Evolutionary conservation across 2,329 filamentous ascomycete species (phyloP), one percentile per base, ranked within the genome.

Genomic region (Microdochium paspali): DNA sequence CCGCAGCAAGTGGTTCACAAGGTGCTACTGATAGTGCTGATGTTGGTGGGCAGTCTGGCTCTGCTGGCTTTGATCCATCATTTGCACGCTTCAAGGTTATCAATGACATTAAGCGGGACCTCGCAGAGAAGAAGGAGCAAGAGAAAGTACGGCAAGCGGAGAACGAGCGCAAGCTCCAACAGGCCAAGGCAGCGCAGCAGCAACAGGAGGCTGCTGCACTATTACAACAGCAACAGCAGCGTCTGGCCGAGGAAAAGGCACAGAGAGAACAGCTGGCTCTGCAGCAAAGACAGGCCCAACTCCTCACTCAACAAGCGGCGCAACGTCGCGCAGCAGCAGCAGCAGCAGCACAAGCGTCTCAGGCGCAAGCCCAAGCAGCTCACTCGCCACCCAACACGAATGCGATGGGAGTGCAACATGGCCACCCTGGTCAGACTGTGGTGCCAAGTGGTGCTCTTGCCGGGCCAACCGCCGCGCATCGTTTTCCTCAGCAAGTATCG

Each of bases 71-170:
- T 57, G 89, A 94, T 61, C 83, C 85, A 30, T 80, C 85, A 24
- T 96, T 97, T 61, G 90, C 93, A 56, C 82, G 87, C 31, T 97
- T 96, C 66, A 96, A 96, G 70, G 81, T 88, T 1, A 79, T 98
- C 40, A 88, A 89, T 49, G 86, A 87, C 49, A 95, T 96, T 56
- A 87, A 84, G 60, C 72, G 79, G 47, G 80, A 87, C 40, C 84
- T 89, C 50, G 82, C 83, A 24, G 87, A 94, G 61, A 85, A 82
- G 59, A 83, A 82, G 54, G 84, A 85, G 50, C 80, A 84, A 49
- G 87, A 93, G 58, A 89, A 89, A 64, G 71, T 80, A 47, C 79
- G 82, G 53, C 78, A 84, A 49, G 73, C 74, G 18, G 79, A 82
- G 51, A 75, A 77, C 44, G 76, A 79, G 53, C 72, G 74, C 46